phyloP scores from a whole-genome alignment of 495 filamentous ascomycete genomes.

The Penicillium robsamsonii region DNA sequence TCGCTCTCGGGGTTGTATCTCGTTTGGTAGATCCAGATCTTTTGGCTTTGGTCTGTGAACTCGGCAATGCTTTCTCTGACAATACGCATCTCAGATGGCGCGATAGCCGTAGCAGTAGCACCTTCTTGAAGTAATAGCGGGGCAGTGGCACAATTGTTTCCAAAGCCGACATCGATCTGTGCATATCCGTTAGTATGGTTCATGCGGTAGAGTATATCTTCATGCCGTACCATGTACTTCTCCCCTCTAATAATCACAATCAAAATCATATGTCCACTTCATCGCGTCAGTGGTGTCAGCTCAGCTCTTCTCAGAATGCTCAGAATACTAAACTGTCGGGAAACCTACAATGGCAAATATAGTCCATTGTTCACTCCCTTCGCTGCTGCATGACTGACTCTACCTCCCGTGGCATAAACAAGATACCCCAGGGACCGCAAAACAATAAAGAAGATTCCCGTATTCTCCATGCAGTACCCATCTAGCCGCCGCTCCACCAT shows the following conservation, averaged over 20 bases:
- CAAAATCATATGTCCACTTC: constrained; percentile 61
- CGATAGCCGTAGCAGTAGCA: constrained; percentile 38
- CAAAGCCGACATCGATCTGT: constrained; percentile 72
- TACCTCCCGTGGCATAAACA: constrained; percentile 50
- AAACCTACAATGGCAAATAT: constrained; percentile 30
- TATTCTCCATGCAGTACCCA: constrained; percentile 80
- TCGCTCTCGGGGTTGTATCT: constrained; percentile 40
- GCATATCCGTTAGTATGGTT: constrained; percentile 2
- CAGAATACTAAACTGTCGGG: neutral
- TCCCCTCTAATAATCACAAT: constrained; percentile 56
- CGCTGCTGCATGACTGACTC: constrained; percentile 31
- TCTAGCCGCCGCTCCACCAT: constrained; percentile 63
- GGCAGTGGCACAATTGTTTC: constrained; percentile 52
- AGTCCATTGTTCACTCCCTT: constrained; percentile 22
- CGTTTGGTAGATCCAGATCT: constrained; percentile 61
- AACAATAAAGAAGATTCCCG: constrained; percentile 59
- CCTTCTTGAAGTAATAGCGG: constrained; percentile 53
- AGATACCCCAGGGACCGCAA: constrained; percentile 60
- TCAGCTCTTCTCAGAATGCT: neutral
- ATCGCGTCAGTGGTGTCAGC: neutral
- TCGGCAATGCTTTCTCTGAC: constrained; percentile 42
- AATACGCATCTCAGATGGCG: constrained; percentile 49
- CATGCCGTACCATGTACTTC: constrained; percentile 47
- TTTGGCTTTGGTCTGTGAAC: constrained; percentile 42
- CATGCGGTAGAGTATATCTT: neutral